Evolutionary conservation across 2,329 filamentous ascomycete genomes (phyloP).

Genomic region (Nigrospora sphaerica): DNA sequence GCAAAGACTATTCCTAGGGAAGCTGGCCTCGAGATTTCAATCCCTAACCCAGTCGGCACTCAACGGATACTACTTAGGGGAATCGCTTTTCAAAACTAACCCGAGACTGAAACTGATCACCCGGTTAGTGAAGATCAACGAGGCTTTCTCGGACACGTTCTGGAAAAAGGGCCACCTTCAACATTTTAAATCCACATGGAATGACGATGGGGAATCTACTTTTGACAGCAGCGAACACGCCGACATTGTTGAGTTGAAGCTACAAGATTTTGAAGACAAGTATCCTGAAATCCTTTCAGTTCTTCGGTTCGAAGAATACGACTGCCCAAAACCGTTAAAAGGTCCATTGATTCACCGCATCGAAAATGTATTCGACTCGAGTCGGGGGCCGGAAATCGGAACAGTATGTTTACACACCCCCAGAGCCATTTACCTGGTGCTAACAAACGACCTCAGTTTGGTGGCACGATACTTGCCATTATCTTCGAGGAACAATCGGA

Average conservation of each 20-base stretch:
- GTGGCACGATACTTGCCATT: constrained; percentile 29
- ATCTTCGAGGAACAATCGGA: constrained; percentile 45
- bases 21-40: constrained; percentile 20
- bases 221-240: no score
- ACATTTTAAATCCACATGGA: constrained; percentile 1
- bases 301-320: constrained; percentile 13
- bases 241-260: no score
- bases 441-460: constrained; percentile 23
- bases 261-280: no score
- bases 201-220: neutral
- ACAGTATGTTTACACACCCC: constrained; percentile 25
- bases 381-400: constrained; percentile 47
- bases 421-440: no score
- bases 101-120: constrained; percentile 28
- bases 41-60: constrained; percentile 20
- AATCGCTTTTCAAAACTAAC: constrained; percentile 19
- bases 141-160: constrained; percentile 24
- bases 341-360: constrained; percentile 33
- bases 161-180: constrained; percentile 12
- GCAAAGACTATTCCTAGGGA: constrained; percentile 28
- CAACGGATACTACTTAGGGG: constrained; percentile 25
- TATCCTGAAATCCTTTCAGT: constrained; percentile 13
- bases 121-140: constrained; percentile 26
- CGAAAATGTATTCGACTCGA: constrained; percentile 24
- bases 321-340: constrained; percentile 8